Evolutionary conservation across 129 eudicot species (phyloP).

Genomic region (Tagetes patula): DNA sequence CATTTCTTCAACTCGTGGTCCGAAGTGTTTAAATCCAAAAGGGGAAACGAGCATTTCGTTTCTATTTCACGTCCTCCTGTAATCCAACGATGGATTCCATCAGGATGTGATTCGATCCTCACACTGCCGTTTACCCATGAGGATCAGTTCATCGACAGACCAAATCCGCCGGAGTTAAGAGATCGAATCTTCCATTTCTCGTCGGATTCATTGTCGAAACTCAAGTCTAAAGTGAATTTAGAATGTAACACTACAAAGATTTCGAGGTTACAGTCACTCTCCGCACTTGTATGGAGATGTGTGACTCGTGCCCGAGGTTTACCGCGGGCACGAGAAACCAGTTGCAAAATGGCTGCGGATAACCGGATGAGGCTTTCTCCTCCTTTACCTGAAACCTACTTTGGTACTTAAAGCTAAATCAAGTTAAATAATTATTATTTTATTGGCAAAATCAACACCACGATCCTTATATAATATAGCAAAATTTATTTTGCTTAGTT

Average conservation of each 20-base stretch:
- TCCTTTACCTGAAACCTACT: conserved; percentile 44
- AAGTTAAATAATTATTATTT: too few relatives aligned
- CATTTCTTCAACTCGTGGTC: conserved; percentile 56
- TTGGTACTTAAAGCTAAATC: conserved; percentile 26
- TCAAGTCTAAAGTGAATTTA: conserved; percentile 47
- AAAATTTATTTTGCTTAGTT: too few relatives aligned
- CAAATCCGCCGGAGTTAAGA: conserved; percentile 32
- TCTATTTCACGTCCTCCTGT: conserved; percentile 45
- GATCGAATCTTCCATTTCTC: conserved; percentile 60
- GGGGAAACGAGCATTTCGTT: background rate
- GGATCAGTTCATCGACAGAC: conserved; percentile 46
- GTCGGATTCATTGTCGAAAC: conserved; percentile 34
- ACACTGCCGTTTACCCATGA: conserved; percentile 48
- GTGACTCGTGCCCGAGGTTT: conserved; percentile 40
- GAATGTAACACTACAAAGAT: conserved; percentile 32
- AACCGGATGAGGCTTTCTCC: conserved; percentile 52
- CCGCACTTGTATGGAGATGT: conserved; percentile 52
- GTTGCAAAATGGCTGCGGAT: conserved; percentile 32
- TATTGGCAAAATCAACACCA: too few relatives aligned
- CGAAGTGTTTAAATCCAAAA: conserved; percentile 31
- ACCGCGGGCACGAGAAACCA: conserved; percentile 9
- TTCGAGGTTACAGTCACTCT: conserved; percentile 51
- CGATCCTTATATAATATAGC: too few relatives aligned
- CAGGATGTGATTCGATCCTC: conserved; percentile 41
- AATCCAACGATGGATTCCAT: conserved; percentile 51